These are phyloP conservation scores for Adiantum capillusveneris DNA, from an alignment of 75 land plant species.

Conservation along the genomic window DNA sequence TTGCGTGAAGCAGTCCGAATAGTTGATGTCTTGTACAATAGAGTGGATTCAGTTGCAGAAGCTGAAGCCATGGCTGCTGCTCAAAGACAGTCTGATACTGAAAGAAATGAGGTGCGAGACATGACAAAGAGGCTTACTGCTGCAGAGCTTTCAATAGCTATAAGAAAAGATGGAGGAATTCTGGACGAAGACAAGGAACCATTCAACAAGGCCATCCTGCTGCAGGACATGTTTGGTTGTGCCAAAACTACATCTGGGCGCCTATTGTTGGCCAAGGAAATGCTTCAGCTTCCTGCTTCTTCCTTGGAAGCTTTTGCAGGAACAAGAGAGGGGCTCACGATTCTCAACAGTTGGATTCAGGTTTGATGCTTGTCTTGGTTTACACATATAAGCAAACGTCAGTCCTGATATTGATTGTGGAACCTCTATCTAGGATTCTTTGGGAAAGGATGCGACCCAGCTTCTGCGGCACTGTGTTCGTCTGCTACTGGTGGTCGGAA, in stretches of 20 bases:
- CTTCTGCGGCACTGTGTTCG: conserved; percentile 98
- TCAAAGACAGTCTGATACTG: conserved; percentile 68
- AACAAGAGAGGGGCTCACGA: conserved; percentile 77
- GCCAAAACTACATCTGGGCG: conserved; percentile 85
- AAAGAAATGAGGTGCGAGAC: conserved; percentile 80
- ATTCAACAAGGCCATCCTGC: conserved; percentile 42
- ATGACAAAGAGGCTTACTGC: conserved; percentile 69
- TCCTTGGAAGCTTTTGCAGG: conserved; percentile 73
- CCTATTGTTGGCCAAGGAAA: conserved; percentile 63
- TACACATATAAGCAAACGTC: too few relatives aligned
- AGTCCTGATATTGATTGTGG: too few relatives aligned
- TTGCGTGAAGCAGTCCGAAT: conserved; percentile 93
- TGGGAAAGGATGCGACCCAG: conserved; percentile 98
- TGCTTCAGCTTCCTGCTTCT: conserved; percentile 61
- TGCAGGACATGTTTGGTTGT: conserved; percentile 73
- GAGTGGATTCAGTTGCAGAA: conserved; percentile 71
- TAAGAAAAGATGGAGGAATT: conserved; percentile 34
- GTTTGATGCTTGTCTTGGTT: conserved; percentile 13
- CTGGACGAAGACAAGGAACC: conserved; percentile 26
- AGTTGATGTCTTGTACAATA: conserved; percentile 60
- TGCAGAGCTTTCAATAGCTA: conserved; percentile 53
- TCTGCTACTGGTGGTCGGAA: conserved; percentile 78
- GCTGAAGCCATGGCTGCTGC: conserved; percentile 77
- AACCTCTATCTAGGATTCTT: conserved; percentile 56
- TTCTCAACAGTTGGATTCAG: conserved; percentile 83